These are phyloP conservation scores for Phalaenopsis aphrodite DNA, from an alignment of 106 monocot species.

Conservation along the genomic window DNA sequence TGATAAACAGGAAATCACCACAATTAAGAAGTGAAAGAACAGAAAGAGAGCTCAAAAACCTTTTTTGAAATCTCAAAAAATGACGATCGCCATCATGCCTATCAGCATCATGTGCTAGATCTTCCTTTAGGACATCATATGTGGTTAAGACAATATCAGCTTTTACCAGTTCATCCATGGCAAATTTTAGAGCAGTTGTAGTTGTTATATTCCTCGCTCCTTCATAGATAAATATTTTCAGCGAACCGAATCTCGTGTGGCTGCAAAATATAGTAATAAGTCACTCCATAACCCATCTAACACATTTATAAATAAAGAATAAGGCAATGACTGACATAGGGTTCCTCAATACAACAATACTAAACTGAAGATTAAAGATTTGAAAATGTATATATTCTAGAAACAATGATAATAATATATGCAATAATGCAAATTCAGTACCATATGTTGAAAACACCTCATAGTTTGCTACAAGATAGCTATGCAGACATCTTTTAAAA, in stretches of 20 bases:
- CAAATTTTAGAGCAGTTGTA: slow-evolving; percentile 22
- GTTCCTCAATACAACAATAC: not conserved
- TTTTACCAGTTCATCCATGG: slow-evolving; percentile 40
- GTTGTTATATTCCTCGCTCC: slow-evolving; percentile 60
- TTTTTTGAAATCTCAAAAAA: slow-evolving; percentile 85
- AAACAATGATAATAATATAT: not conserved
- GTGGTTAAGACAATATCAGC: slow-evolving; percentile 91
- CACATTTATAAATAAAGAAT: not conserved
- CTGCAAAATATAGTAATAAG: slow-evolving; percentile 28
- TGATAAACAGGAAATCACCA: not conserved
- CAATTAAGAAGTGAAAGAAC: not conserved
- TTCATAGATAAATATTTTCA: slow-evolving; percentile 86
- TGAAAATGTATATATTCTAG: slow-evolving; percentile 4
- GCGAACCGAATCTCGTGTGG: slow-evolving; percentile 73
- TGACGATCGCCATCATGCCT: slow-evolving; percentile 82
- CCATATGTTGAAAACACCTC: not conserved
- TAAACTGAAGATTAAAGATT: not conserved
- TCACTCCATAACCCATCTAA: slow-evolving; percentile 6
- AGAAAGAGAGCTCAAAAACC: slow-evolving; percentile 23
- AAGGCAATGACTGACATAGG: slow-evolving; percentile 2
- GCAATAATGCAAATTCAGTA: not conserved
- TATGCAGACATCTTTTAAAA: not conserved
- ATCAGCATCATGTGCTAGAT: slow-evolving; percentile 96
- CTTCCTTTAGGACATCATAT: slow-evolving; percentile 92
- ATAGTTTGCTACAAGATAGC: not conserved